Conservation (phyloP, 1,284 basidiomycete genomes). For the Papiliotrema laurentii region DNA sequence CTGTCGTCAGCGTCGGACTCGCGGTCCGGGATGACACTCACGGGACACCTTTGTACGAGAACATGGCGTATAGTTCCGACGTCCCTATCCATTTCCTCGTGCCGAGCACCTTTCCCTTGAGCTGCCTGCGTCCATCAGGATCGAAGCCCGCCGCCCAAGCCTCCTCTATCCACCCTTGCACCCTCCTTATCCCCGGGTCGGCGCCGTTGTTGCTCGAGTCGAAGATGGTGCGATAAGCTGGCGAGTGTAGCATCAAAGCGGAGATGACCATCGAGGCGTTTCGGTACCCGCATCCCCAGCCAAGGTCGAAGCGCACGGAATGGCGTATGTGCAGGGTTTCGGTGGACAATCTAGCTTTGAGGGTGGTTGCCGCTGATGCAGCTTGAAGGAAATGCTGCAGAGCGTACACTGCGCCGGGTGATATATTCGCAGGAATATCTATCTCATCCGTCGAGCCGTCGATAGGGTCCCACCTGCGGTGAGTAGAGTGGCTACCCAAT, state of each 20-base stretch:
- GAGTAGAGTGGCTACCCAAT: background rate
- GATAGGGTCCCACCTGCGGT: slow-evolving; percentile 41
- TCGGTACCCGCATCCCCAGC: slow-evolving; percentile 58
- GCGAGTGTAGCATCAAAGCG: slow-evolving; percentile 55
- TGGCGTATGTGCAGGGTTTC: slow-evolving; percentile 60
- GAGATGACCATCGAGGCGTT: slow-evolving; percentile 79
- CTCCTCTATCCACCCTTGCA: slow-evolving; percentile 71
- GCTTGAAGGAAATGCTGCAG: slow-evolving; percentile 57
- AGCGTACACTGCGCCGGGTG: slow-evolving; percentile 65
- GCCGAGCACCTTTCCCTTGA: slow-evolving; percentile 58
- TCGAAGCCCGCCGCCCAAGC: slow-evolving; percentile 78
- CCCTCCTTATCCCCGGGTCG: slow-evolving; percentile 63
- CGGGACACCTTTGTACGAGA: slow-evolving; percentile 60
- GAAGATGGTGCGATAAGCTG: slow-evolving; percentile 23
- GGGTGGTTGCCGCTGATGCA: slow-evolving; percentile 56
- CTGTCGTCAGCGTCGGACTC: slow-evolving; percentile 6
- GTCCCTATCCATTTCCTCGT: slow-evolving; percentile 70
- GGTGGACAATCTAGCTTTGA: slow-evolving; percentile 63
- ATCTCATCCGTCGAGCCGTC: slow-evolving; percentile 8
- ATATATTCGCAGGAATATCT: slow-evolving; percentile 59
- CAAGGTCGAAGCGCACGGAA: slow-evolving; percentile 61
- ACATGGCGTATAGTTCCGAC: slow-evolving; percentile 50
- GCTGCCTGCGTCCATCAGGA: slow-evolving; percentile 58
- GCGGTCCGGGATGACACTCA: slow-evolving; percentile 46
- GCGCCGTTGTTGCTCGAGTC: slow-evolving; percentile 43